phyloP scores from a whole-genome alignment of 1,139 yeast species.

The Kazachstania sp. region DNA sequence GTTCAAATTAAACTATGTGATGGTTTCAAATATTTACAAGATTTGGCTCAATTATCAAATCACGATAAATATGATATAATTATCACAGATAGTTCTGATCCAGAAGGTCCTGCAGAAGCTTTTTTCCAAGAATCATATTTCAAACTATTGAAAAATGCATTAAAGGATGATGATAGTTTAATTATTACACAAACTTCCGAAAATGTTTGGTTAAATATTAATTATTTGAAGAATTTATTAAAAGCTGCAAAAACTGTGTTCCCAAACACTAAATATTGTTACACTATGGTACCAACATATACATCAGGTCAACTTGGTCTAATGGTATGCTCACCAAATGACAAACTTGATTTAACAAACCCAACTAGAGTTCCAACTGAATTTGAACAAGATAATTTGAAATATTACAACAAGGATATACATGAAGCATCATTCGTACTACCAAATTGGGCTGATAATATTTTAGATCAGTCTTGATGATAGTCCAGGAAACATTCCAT shows the following conservation, averaged over 20 bases:
- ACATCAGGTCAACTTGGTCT: constrained; percentile 95
- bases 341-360: constrained; percentile 39
- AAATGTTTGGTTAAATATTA: constrained; percentile 81
- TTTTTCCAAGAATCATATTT: constrained; percentile 83
- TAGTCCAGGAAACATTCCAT: no score
- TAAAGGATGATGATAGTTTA: constrained; percentile 56
- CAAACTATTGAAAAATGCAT: constrained; percentile 57
- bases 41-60: constrained; percentile 32
- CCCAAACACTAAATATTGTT: constrained; percentile 67
- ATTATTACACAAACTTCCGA: constrained; percentile 91
- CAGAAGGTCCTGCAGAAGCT: constrained; percentile 96
- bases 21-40: constrained; percentile 73
- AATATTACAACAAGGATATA: constrained; percentile 64
- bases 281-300: constrained; percentile 88
- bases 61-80: constrained; percentile 64
- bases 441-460: constrained; percentile 70
- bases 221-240: constrained; percentile 53
- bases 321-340: constrained; percentile 67
- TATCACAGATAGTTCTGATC: constrained; percentile 93
- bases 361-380: constrained; percentile 48
- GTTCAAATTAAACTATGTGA: constrained; percentile 73
- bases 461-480: constrained; percentile 9
- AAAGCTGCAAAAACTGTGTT: constrained; percentile 62
- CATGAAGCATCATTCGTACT: constrained; percentile 76
- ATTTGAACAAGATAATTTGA: constrained; percentile 47